These are phyloP conservation scores for Thelephora terrestris DNA, from an alignment of 1,284 basidiomycete genomes.

Conservation along the genomic window DNA sequence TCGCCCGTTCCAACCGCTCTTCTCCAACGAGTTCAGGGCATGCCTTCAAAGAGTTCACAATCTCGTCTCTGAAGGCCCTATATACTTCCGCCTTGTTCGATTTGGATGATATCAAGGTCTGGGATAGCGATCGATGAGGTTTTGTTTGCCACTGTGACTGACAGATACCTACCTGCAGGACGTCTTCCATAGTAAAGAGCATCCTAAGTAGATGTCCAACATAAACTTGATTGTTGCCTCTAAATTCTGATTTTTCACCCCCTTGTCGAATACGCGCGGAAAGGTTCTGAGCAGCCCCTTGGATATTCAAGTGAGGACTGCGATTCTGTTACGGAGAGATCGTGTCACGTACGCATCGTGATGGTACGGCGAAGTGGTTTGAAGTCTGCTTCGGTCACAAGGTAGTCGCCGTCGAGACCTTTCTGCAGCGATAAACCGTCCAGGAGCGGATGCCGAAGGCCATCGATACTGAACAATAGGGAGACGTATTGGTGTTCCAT, in stretches of 20 bases:
- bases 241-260: slow-evolving; percentile 4
- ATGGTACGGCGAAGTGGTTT: slow-evolving; percentile 14
- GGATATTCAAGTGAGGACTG: background rate
- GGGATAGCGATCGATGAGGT: too few species aligned
- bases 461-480: slow-evolving; percentile 41
- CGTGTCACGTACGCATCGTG: slow-evolving; percentile 15
- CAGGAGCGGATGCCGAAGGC: slow-evolving; percentile 42
- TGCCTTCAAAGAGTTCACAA: too few species aligned
- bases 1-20: too few species aligned
- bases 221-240: slow-evolving; percentile 12
- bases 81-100: too few species aligned
- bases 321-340: background rate
- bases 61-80: too few species aligned
- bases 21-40: too few species aligned
- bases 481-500: slow-evolving; percentile 54
- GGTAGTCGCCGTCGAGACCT: slow-evolving; percentile 11
- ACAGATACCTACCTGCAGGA: slow-evolving; percentile 12
- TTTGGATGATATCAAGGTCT: too few species aligned
- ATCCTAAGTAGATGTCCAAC: slow-evolving; percentile 14
- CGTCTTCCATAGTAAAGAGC: slow-evolving; percentile 17
- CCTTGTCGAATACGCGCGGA: slow-evolving; percentile 9
- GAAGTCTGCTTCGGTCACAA: slow-evolving; percentile 16
- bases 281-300: slow-evolving; percentile 18
- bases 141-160: too few species aligned
- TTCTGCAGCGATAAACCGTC: slow-evolving; percentile 18